A percentile compares a stretch with the other conserved stretches of the same genome.
These are phyloP conservation scores for Epicoccum sorghinum DNA, from an alignment of 2,329 filamentous ascomycete genomes.

Conservation along the genomic window DNA sequence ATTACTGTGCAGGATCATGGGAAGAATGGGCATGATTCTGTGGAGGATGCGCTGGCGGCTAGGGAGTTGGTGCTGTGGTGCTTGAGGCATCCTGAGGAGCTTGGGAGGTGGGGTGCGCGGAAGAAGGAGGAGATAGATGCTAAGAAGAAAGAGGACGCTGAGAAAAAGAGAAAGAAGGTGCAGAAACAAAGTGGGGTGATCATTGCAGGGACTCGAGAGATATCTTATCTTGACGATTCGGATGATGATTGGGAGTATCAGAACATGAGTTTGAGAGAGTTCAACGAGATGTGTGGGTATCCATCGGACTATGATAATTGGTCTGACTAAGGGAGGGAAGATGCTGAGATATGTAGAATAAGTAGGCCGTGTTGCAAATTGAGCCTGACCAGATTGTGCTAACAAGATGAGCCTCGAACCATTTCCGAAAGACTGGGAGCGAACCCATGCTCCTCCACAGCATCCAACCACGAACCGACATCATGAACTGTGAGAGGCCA, in stretches of 20 bases:
- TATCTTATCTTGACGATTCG: no score
- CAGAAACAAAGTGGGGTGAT: no score
- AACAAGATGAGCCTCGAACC: no score
- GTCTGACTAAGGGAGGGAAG: neutral
- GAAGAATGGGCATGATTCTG: slow-evolving; percentile 1
- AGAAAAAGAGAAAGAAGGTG: no score
- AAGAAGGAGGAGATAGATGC: neutral
- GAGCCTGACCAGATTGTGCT: no score
- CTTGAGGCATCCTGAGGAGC: neutral
- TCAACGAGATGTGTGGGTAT: slow-evolving; percentile 7
- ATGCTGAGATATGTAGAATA: no score
- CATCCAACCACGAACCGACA: neutral
- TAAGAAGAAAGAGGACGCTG: neutral
- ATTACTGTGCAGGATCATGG: slow-evolving; percentile 5
- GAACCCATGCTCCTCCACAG: neutral
- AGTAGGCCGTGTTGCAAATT: no score
- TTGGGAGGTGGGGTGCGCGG: slow-evolving; percentile 1
- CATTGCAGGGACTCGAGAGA: no score
- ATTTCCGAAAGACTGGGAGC: no score
- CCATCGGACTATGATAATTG: slow-evolving; percentile 9
- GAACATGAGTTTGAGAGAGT: neutral
- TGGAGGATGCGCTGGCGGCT: slow-evolving; percentile 13
- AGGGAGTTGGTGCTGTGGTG: slow-evolving; percentile 15
- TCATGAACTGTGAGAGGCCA: neutral
- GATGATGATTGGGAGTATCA: no score